Percentiles rank a stretch among this genome's conserved stretches.
Conservation (phyloP, 2,329 filamentous ascomycete genomes). For the Colletotrichum incanum region DNA sequence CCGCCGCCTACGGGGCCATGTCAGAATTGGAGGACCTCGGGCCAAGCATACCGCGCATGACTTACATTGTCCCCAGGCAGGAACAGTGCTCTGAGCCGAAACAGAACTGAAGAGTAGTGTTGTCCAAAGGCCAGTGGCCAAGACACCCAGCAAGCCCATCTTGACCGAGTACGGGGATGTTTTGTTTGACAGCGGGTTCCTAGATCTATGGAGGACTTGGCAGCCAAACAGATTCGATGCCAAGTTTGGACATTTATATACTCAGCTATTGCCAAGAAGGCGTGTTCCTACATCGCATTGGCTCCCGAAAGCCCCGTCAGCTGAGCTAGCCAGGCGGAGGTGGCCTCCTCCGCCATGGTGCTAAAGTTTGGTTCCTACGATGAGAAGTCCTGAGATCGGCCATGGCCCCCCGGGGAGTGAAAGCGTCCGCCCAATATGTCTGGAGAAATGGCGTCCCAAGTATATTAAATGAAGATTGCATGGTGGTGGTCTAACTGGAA, state of each 20-base stretch:
- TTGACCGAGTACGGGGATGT: neutral
- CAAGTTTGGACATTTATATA: conserved; percentile 36
- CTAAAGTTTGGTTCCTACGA: neutral
- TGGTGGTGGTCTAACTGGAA: neutral
- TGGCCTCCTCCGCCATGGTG: neutral
- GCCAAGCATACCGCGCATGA: too few relatives aligned
- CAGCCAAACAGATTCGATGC: conserved; percentile 8
- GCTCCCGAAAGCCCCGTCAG: conserved; percentile 5
- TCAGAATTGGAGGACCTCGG: neutral
- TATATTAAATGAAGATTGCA: conserved; percentile 21
- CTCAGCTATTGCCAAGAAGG: neutral
- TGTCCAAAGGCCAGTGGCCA: conserved; percentile 13
- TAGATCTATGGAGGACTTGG: conserved; percentile 11
- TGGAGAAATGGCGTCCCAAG: neutral
- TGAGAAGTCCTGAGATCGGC: neutral
- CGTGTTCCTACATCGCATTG: neutral
- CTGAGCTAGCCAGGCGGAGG: neutral
- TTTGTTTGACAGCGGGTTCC: neutral
- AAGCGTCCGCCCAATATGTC: neutral
- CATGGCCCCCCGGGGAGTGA: neutral
- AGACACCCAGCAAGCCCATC: conserved; percentile 13
- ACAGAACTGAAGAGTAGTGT: neutral
- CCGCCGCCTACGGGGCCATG: conserved; percentile 26
- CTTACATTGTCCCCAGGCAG: conserved; percentile 40
- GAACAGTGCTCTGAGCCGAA: conserved; percentile 26